Conservation (phyloP, 208 protist genomes). For the Wallacemonas collosoma region DNA sequence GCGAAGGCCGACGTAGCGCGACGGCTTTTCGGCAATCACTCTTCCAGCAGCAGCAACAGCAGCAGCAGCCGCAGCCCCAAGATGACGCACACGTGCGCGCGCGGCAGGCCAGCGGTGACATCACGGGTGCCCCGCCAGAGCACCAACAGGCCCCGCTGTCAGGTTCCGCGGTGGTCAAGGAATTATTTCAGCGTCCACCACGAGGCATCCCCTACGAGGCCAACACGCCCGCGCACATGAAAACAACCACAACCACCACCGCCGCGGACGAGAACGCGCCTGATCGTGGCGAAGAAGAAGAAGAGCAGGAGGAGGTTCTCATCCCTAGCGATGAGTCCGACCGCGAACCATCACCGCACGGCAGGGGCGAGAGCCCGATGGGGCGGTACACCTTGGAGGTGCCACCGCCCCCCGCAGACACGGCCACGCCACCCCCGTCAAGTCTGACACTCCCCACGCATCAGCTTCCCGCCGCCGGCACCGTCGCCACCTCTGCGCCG, state of each 20-base stretch:
- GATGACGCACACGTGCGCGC: neutral
- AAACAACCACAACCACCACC: neutral
- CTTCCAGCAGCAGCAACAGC: slow-evolving; percentile 18
- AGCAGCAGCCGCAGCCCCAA: slow-evolving; percentile 14
- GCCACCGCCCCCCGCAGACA: slow-evolving; percentile 7
- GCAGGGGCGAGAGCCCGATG: neutral
- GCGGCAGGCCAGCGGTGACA: too few relatives aligned
- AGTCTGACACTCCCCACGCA: slow-evolving; percentile 11
- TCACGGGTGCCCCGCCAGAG: neutral
- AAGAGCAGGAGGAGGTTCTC: neutral
- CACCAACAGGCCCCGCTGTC: neutral
- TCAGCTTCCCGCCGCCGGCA: neutral
- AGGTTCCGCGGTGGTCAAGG: slow-evolving; percentile 10
- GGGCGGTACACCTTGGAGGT: neutral
- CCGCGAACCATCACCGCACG: neutral
- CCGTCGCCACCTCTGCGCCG: neutral
- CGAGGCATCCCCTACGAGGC: slow-evolving; percentile 16
- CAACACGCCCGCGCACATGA: neutral
- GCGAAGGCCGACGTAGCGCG: slow-evolving; percentile 30
- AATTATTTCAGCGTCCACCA: slow-evolving; percentile 14
- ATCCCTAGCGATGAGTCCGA: slow-evolving; percentile 4
- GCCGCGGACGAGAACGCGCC: neutral
- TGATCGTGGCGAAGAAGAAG: neutral
- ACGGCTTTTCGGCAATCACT: slow-evolving; percentile 8
- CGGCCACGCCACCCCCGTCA: slow-evolving; percentile 5